Percentiles rank a stretch among this genome's conserved stretches.
Conservation (phyloP, 495 filamentous ascomycete species). For the Aspergillus hancockii region DNA sequence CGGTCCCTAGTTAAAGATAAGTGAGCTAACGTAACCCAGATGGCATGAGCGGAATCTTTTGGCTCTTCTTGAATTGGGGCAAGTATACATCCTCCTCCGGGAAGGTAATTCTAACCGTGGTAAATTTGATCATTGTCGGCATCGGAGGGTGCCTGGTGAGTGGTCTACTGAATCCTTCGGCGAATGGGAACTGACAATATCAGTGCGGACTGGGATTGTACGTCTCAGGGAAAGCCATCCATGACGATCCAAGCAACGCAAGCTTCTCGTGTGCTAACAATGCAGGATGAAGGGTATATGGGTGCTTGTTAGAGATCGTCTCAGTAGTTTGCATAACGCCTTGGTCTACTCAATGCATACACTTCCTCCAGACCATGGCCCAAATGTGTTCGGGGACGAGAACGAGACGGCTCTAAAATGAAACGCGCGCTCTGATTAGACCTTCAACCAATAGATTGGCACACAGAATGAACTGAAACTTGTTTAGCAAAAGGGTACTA, state of each 20-base stretch:
- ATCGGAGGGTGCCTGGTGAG: conserved; percentile 45
- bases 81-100: conserved; percentile 37
- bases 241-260: conserved; percentile 31
- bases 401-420: too few species aligned
- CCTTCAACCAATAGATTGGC: too few species aligned
- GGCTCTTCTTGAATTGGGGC: conserved; percentile 53
- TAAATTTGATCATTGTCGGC: conserved; percentile 54
- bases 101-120: conserved; percentile 44
- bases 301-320: too few species aligned
- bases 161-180: background rate
- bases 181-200: too few species aligned
- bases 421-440: too few species aligned
- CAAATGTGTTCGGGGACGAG: too few species aligned
- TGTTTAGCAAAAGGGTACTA: too few species aligned
- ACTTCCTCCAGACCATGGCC: too few species aligned
- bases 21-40: conserved; percentile 20
- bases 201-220: conserved; percentile 42
- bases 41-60: conserved; percentile 39
- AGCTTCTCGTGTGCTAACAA: conserved; percentile 39
- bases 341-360: too few species aligned
- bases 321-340: too few species aligned
- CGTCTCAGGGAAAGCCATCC: conserved; percentile 37
- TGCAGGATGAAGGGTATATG: conserved; percentile 7
- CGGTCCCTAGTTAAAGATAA: background rate
- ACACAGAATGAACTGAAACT: too few species aligned